These are phyloP conservation scores for Dactylellina drechsleri DNA, from an alignment of 2,329 filamentous ascomycete genomes.

Conservation along the genomic window DNA sequence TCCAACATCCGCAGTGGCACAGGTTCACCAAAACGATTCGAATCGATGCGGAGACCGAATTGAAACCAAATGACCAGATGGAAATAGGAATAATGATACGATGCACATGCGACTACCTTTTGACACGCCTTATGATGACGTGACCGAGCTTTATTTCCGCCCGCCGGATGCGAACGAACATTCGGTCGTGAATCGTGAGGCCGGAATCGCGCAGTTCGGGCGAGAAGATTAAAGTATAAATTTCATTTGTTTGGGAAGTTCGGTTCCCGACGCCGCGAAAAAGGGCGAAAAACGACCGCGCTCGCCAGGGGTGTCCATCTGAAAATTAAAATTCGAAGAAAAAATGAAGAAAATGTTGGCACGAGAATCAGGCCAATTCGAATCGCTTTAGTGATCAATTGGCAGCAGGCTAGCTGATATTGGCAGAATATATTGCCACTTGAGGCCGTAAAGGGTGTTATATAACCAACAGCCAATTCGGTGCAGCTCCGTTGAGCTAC, in stretches of 20 bases:
- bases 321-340: too few species aligned
- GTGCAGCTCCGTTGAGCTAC: constrained; percentile 2
- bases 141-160: constrained; percentile 8
- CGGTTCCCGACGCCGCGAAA: constrained; percentile 49
- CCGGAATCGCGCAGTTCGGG: constrained; percentile 25
- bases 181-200: background rate
- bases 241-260: constrained; percentile 19
- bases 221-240: constrained; percentile 13
- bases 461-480: constrained; percentile 6
- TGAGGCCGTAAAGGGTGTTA: background rate
- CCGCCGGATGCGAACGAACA: too few species aligned
- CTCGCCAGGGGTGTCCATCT: too few species aligned
- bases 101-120: background rate
- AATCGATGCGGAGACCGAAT: too few species aligned
- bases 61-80: background rate
- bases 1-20: too few species aligned
- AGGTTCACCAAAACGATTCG: too few species aligned
- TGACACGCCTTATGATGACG: constrained; percentile 31
- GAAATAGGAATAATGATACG: background rate
- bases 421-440: background rate
- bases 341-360: background rate
- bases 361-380: constrained; percentile 17
- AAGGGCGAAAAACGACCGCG: background rate
- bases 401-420: background rate
- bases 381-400: too few species aligned